Percentiles rank a stretch among this genome's conserved stretches.
Conservation (phyloP, 768 basidiomycete genomes). For the Lactifluus pinguis region DNA sequence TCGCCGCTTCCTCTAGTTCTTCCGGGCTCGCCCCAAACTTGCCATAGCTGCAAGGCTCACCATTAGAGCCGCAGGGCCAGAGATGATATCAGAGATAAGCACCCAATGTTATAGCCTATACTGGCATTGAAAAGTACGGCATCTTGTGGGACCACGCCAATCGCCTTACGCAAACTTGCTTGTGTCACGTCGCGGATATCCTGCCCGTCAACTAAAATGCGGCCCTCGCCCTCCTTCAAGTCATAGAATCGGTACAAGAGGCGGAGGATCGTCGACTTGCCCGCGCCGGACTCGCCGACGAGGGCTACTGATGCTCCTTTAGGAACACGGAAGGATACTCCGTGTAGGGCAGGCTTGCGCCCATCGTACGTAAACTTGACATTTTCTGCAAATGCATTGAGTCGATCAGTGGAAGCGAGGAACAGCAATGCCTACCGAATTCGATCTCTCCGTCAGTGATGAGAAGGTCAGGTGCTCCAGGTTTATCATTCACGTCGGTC, state of each 20-base stretch:
- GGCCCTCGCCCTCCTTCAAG: conserved; percentile 64
- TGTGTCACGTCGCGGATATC: conserved; percentile 57
- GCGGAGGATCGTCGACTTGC: conserved; percentile 81
- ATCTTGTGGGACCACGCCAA: conserved; percentile 47
- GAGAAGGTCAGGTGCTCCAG: conserved; percentile 62
- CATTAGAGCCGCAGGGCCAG: neutral
- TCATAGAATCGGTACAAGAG: conserved; percentile 92
- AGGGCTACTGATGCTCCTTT: conserved; percentile 84
- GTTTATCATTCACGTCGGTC: conserved; percentile 75
- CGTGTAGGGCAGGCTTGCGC: conserved; percentile 57
- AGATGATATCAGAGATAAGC: conserved; percentile 17
- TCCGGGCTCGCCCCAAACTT: conserved; percentile 60
- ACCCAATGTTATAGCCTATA: conserved; percentile 69
- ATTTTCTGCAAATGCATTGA: conserved; percentile 43
- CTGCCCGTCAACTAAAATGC: conserved; percentile 77
- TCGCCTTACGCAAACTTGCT: conserved; percentile 62
- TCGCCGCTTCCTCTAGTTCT: conserved; percentile 72
- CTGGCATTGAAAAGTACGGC: conserved; percentile 62
- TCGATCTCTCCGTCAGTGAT: conserved; percentile 74
- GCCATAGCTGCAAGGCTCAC: conserved; percentile 45
- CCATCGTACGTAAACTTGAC: conserved; percentile 82
- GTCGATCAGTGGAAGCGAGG: neutral
- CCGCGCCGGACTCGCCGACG: conserved; percentile 74
- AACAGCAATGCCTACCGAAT: conserved; percentile 49
- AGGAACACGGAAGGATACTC: conserved; percentile 81